A percentile compares a stretch with the other conserved stretches of the same genome.
Conservation (phyloP, 1,284 basidiomycete genomes). For the Limonomyces culmigenus region DNA sequence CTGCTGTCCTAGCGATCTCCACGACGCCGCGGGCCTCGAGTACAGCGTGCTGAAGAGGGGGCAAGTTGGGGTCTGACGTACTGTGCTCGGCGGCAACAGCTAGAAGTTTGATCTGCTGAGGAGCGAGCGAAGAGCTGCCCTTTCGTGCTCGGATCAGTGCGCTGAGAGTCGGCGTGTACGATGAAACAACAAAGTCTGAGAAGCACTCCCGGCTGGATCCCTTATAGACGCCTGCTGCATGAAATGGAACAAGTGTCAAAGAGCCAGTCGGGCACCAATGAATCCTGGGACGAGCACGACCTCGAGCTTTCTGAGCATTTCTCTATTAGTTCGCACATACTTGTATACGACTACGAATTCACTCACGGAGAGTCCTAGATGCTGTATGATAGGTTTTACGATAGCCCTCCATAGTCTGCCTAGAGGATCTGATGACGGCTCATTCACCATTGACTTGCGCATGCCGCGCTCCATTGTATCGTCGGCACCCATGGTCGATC, state of each 20-base stretch:
- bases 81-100: neutral
- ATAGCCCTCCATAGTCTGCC: neutral
- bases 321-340: neutral
- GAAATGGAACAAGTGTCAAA: neutral
- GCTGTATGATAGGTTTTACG: neutral
- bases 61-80: neutral
- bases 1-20: neutral
- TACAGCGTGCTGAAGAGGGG: neutral
- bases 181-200: neutral
- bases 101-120: neutral
- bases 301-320: neutral
- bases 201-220: neutral
- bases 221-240: constrained; percentile 1
- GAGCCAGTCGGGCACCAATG: neutral
- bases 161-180: neutral
- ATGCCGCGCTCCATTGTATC: too few species aligned
- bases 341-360: neutral
- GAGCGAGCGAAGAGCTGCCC: neutral
- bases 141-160: neutral
- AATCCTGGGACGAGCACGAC: neutral
- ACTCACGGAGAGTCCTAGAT: neutral
- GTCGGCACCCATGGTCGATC: too few species aligned
- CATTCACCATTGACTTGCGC: neutral
- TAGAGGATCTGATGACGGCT: neutral
- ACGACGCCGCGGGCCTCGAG: neutral